These are phyloP conservation scores for Nicotiana sylvestris DNA, from an alignment of 257 asterid species.

Conservation along the genomic window DNA sequence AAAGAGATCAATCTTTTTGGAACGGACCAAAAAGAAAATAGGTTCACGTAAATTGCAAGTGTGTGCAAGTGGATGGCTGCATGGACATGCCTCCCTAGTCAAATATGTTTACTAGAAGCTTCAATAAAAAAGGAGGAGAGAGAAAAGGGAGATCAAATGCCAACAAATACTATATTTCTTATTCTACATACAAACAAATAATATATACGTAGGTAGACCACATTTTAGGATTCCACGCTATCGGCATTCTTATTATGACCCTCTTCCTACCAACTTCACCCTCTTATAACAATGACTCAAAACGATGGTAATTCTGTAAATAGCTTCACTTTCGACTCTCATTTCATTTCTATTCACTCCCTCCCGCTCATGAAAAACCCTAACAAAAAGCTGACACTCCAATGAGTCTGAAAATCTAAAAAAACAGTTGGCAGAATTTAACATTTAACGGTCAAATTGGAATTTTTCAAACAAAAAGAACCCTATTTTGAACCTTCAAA, in stretches of 20 bases:
- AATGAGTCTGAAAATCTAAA: not conserved
- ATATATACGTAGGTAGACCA: not conserved
- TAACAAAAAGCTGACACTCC: not conserved
- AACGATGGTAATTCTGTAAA: not conserved
- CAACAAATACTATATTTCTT: too few species aligned
- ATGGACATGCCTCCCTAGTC: too few species aligned
- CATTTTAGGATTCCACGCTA: not conserved
- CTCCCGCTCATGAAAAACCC: slow-evolving; percentile 5
- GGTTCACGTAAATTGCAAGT: too few species aligned
- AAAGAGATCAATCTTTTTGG: too few species aligned
- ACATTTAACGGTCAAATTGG: not conserved
- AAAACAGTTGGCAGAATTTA: not conserved
- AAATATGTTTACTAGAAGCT: too few species aligned
- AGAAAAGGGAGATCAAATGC: too few species aligned
- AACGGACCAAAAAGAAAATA: too few species aligned
- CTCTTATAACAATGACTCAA: not conserved
- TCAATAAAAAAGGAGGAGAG: too few species aligned
- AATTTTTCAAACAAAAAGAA: not conserved
- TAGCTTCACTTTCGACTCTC: not conserved
- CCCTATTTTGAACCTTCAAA: too few species aligned
- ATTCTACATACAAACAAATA: not conserved
- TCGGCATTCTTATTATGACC: too few species aligned
- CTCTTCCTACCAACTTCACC: too few species aligned
- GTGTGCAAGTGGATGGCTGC: too few species aligned
- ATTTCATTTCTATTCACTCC: not conserved